A percentile compares a stretch with the other conserved stretches of the same genome.
phyloP scores from a whole-genome alignment of 2,329 filamentous ascomycete species.

The Dactylella cylindrospora region DNA sequence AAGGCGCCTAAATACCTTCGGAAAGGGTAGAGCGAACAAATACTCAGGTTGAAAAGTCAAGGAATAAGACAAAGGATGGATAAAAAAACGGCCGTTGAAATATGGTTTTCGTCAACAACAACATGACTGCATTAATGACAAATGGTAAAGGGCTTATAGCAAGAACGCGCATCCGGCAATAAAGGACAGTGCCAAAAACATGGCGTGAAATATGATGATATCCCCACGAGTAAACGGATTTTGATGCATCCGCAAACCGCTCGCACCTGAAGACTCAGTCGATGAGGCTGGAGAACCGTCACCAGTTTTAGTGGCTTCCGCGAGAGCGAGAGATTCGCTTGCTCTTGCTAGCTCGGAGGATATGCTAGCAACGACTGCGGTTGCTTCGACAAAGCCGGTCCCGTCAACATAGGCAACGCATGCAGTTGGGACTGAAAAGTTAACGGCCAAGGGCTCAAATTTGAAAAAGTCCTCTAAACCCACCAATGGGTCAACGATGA shows the following conservation, averaged over 20 bases:
- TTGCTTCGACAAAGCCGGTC: neutral
- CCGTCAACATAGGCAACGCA: conserved; percentile 5
- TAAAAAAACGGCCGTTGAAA: too few species aligned
- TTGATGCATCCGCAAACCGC: neutral
- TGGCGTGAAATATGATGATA: neutral
- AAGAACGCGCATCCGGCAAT: neutral
- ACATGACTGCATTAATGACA: too few species aligned
- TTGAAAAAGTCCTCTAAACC: neutral
- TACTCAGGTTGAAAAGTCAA: too few species aligned
- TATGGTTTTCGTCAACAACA: too few species aligned
- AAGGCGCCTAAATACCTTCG: too few species aligned
- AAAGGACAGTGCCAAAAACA: neutral
- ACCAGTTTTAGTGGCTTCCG: conserved; percentile 2
- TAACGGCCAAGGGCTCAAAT: neutral
- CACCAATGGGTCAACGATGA: neutral
- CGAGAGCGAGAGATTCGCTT: conserved; percentile 2
- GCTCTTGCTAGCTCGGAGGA: neutral
- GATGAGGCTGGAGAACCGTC: neutral
- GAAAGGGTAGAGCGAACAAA: too few species aligned
- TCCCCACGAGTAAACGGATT: neutral
- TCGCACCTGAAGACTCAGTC: conserved; percentile 3
- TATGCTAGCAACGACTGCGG: conserved; percentile 3
- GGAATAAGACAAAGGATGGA: too few species aligned
- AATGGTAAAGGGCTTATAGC: too few species aligned
- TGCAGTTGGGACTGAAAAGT: neutral